Evolutionary conservation across 2,329 filamentous ascomycete species (phyloP).

Genomic region (Dactylellina cionopaga): DNA sequence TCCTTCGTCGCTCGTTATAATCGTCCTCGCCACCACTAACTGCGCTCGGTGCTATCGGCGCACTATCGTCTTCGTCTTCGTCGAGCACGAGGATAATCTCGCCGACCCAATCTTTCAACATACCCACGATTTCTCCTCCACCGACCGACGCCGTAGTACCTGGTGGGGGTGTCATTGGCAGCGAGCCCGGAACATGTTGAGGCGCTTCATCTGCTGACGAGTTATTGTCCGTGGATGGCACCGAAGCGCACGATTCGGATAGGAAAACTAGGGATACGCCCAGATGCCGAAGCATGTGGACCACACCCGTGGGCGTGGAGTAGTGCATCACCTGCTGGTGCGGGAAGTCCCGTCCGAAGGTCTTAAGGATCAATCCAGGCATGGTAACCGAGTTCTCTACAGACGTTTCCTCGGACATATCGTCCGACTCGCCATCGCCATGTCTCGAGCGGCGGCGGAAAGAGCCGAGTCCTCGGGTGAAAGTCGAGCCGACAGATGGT

Average conservation of each 20-base stretch:
- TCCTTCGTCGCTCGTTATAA: conserved; percentile 19
- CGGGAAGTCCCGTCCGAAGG: conserved; percentile 45
- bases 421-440: conserved; percentile 15
- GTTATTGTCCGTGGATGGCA: conserved; percentile 19
- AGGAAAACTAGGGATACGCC: conserved; percentile 46
- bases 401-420: conserved; percentile 37
- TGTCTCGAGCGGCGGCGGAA: conserved; percentile 25
- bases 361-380: conserved; percentile 39
- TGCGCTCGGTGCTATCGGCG: conserved; percentile 30
- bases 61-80: conserved; percentile 48
- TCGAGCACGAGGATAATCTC: conserved; percentile 44
- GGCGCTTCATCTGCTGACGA: conserved; percentile 38
- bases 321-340: conserved; percentile 49
- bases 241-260: conserved; percentile 46
- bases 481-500: conserved; percentile 35
- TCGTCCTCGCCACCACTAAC: conserved; percentile 50
- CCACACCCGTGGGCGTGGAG: conserved; percentile 40
- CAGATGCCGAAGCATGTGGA: conserved; percentile 43
- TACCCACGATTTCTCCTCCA: conserved; percentile 40
- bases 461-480: conserved; percentile 31
- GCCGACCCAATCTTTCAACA: conserved; percentile 41
- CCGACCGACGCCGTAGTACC: conserved; percentile 9
- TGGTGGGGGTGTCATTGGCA: conserved; percentile 40
- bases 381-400: conserved; percentile 43
- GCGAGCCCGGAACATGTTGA: conserved; percentile 12